Conservation (phyloP, 306 rosid genomes). For the Medicago arabica region DNA sequence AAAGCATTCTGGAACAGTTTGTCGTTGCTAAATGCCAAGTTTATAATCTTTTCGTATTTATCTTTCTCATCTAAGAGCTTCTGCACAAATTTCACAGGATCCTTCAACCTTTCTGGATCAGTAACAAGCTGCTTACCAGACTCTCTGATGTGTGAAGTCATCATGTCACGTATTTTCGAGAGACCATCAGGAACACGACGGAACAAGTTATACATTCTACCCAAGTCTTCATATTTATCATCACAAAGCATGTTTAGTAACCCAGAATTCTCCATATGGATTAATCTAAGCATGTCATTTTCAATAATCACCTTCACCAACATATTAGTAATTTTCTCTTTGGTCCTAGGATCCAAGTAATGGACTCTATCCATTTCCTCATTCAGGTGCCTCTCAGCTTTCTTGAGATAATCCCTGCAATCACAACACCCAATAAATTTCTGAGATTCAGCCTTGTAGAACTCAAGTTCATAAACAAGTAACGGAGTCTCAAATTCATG, state of each 20-base stretch:
- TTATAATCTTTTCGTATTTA: neutral
- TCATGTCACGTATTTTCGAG: neutral
- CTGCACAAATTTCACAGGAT: too few relatives aligned
- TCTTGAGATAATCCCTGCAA: too few relatives aligned
- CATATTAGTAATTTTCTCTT: too few relatives aligned
- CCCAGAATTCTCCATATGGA: too few relatives aligned
- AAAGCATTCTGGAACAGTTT: neutral
- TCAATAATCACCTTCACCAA: too few relatives aligned
- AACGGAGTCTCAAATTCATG: slow-evolving; percentile 76
- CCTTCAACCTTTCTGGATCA: neutral
- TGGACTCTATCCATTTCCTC: too few relatives aligned
- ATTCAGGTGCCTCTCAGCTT: too few relatives aligned
- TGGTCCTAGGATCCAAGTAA: too few relatives aligned
- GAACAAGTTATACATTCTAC: neutral
- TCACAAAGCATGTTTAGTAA: too few relatives aligned
- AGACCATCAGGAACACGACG: neutral
- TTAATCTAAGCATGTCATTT: too few relatives aligned
- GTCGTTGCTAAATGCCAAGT: neutral
- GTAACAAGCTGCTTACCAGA: neutral
- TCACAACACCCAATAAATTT: slow-evolving; percentile 69
- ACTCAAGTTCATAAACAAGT: slow-evolving; percentile 76
- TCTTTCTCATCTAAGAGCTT: neutral
- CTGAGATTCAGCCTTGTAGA: slow-evolving; percentile 75
- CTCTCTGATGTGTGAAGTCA: neutral
- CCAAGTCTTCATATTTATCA: neutral